Conservation (phyloP, 2,329 filamentous ascomycete species). For the Clonostachys solani region DNA sequence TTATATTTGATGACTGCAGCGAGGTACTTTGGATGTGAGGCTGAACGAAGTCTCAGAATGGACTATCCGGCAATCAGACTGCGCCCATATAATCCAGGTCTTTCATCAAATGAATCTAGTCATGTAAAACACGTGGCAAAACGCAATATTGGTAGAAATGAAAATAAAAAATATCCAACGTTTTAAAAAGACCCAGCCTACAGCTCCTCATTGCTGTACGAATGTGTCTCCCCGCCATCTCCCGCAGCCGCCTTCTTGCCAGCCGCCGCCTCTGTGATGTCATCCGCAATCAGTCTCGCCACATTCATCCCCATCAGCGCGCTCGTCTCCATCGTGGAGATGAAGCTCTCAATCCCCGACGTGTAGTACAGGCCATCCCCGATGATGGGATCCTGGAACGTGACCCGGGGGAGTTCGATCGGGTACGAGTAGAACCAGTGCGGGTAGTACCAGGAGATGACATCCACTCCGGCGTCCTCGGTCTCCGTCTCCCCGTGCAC, state of each 20-base stretch:
- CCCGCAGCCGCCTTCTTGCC: neutral
- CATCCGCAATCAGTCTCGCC: conserved; percentile 65
- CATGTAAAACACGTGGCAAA: no score
- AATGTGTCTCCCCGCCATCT: neutral
- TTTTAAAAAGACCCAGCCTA: neutral
- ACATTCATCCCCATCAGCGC: conserved; percentile 88
- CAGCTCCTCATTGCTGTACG: neutral
- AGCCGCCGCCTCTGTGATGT: conserved; percentile 16
- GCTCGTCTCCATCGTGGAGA: conserved; percentile 96
- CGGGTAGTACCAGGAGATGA: conserved; percentile 73
- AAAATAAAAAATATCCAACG: no score
- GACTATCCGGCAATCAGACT: no score
- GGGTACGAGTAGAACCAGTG: conserved; percentile 84
- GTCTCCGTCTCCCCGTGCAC: conserved; percentile 18
- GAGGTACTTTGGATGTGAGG: no score
- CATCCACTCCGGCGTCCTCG: conserved; percentile 13
- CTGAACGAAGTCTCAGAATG: no score
- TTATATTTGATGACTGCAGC: no score
- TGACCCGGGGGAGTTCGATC: conserved; percentile 75
- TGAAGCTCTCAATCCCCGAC: conserved; percentile 83
- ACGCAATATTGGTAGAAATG: no score
- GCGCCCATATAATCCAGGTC: no score
- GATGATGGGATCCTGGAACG: conserved; percentile 77
- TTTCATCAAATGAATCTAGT: no score
- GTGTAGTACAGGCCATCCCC: conserved; percentile 66